Percentiles rank a stretch among this genome's conserved stretches.
Conservation (phyloP, 2,329 filamentous ascomycete genomes). For the Blumeria graminis region DNA sequence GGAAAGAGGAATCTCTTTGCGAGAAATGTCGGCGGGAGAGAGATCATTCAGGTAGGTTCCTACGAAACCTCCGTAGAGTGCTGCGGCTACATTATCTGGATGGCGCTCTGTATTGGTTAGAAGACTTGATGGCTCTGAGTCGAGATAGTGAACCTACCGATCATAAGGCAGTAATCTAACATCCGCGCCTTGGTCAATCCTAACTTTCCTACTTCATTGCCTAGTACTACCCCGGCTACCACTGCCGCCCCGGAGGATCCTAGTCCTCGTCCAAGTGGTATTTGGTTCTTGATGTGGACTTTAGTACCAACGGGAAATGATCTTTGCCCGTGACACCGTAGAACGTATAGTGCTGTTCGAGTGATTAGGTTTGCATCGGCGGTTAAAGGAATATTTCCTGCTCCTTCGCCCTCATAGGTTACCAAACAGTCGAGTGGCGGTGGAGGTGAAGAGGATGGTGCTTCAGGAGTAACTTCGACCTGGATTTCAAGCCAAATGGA, state of each 20-base stretch:
- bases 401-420: constrained; percentile 60
- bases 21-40: constrained; percentile 64
- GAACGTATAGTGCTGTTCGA: constrained; percentile 76
- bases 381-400: constrained; percentile 52
- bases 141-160: constrained; percentile 29
- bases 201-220: constrained; percentile 66
- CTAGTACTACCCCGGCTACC: constrained; percentile 81
- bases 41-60: constrained; percentile 90
- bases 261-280: constrained; percentile 73
- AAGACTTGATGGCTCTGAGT: neutral
- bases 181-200: constrained; percentile 56
- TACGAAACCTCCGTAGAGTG: constrained; percentile 87
- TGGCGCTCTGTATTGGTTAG: constrained; percentile 37
- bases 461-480: constrained; percentile 42
- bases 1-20: constrained; percentile 79
- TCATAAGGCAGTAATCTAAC: constrained; percentile 94
- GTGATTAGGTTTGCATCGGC: constrained; percentile 84
- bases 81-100: constrained; percentile 84
- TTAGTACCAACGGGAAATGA: constrained; percentile 67
- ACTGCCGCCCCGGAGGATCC: constrained; percentile 93
- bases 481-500: constrained; percentile 81
- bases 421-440: constrained; percentile 64
- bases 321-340: constrained; percentile 73
- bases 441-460: constrained; percentile 20
- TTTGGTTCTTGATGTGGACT: constrained; percentile 87